Conservation (phyloP, 177 flowering plant genomes). For the Vitis hybrid region DNA sequence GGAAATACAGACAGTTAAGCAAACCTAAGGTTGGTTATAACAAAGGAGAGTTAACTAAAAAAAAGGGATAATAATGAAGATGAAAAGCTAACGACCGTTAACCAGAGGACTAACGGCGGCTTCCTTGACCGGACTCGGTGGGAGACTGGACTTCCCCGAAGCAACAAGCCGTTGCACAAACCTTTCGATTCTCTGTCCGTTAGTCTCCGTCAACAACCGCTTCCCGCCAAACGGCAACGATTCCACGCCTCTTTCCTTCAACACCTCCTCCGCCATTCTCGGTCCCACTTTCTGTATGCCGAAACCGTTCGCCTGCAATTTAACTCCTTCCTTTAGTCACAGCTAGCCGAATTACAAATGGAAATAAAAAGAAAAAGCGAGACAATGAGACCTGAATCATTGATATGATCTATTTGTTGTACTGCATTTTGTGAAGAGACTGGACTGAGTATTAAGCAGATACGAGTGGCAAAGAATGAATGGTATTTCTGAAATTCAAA, state of each 20-base stretch:
- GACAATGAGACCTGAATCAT: too few species aligned
- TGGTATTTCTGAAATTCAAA: not conserved
- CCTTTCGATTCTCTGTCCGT: constrained; percentile 55
- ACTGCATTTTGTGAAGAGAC: too few species aligned
- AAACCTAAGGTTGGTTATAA: constrained; percentile 17
- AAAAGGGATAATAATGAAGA: not conserved
- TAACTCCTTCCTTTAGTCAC: constrained; percentile 21
- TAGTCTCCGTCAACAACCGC: constrained; percentile 56
- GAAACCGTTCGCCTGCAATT: constrained; percentile 38
- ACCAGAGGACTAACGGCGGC: constrained; percentile 53
- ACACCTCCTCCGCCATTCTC: constrained; percentile 29
- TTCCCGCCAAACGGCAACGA: constrained; percentile 69
- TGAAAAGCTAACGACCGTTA: constrained; percentile 47
- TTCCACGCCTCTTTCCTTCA: constrained; percentile 49
- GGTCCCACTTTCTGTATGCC: constrained; percentile 15
- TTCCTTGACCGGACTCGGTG: constrained; percentile 78
- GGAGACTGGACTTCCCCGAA: constrained; percentile 57
- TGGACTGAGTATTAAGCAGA: too few species aligned
- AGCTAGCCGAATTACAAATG: constrained; percentile 22
- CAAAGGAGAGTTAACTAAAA: constrained; percentile 9
- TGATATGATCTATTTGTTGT: too few species aligned
- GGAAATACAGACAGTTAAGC: constrained; percentile 7
- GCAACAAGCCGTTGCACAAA: constrained; percentile 85
- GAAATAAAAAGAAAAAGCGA: not conserved
- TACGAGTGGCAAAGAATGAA: too few species aligned